Evolutionary conservation across 2,329 filamentous ascomycete genomes (phyloP).

Genomic region (Verticillium tricorpus): DNA sequence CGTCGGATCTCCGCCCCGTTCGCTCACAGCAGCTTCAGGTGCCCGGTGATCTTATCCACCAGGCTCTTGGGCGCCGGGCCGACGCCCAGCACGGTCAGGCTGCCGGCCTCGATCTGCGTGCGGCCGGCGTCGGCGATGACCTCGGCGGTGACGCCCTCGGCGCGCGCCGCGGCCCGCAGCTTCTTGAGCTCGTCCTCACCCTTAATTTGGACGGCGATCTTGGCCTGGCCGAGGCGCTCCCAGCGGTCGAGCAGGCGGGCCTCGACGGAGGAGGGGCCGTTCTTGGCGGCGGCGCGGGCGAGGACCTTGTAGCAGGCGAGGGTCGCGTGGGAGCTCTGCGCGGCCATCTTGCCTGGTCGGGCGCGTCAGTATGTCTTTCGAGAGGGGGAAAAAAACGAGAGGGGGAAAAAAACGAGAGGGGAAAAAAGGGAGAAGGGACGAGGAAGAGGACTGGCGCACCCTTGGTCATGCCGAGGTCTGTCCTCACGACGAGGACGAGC

Average conservation of each 20-base stretch:
- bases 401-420: no score
- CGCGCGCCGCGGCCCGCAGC: slow-evolving; percentile 73
- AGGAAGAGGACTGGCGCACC: slow-evolving; percentile 46
- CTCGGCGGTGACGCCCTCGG: slow-evolving; percentile 79
- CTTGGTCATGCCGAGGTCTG: slow-evolving; percentile 96
- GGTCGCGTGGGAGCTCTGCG: slow-evolving; percentile 93
- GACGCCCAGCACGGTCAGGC: slow-evolving; percentile 84
- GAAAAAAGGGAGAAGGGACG: no score
- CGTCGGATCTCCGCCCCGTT: no score
- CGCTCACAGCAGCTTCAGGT: slow-evolving; percentile 72
- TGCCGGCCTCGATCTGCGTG: slow-evolving; percentile 93
- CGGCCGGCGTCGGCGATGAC: slow-evolving; percentile 93
- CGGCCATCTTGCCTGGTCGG: slow-evolving; percentile 82
- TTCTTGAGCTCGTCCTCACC: slow-evolving; percentile 76
- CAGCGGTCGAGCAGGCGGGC: slow-evolving; percentile 71
- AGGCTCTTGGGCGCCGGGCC: slow-evolving; percentile 78
- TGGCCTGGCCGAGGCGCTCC: slow-evolving; percentile 84
- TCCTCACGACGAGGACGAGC: slow-evolving; percentile 85
- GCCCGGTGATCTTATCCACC: slow-evolving; percentile 80
- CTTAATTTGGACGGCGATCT: slow-evolving; percentile 88
- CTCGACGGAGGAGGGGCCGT: slow-evolving; percentile 43
- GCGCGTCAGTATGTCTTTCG: not conserved
- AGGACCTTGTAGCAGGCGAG: slow-evolving; percentile 94
- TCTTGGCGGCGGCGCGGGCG: slow-evolving; percentile 45
- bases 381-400: no score